A percentile compares a stretch with the other conserved stretches of the same genome.
These are phyloP conservation scores for Hawksworthiomyces lignivorus DNA, from an alignment of 2,329 filamentous ascomycete genomes.

Conservation along the genomic window DNA sequence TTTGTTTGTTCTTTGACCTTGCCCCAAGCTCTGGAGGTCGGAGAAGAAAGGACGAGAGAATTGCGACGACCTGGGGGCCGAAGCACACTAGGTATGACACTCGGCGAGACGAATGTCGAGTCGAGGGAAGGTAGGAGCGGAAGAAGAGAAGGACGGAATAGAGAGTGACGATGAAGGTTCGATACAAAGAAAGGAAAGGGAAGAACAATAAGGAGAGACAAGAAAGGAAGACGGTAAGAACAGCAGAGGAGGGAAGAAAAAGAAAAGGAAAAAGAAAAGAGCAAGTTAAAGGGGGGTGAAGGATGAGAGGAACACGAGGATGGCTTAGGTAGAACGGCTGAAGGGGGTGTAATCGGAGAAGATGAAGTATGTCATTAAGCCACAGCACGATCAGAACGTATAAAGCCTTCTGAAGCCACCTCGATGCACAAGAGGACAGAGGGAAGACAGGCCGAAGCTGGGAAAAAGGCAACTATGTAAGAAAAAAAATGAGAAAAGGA, in stretches of 20 bases:
- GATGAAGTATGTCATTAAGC: background rate
- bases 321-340: background rate
- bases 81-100: slow-evolving; percentile 2
- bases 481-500: slow-evolving; percentile 10
- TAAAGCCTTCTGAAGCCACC: too few species aligned
- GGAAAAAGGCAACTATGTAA: slow-evolving; percentile 7
- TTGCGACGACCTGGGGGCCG: background rate
- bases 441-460: background rate
- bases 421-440: background rate
- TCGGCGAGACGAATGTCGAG: background rate
- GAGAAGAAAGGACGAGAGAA: too few species aligned
- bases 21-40: too few species aligned
- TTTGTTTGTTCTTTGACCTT: too few species aligned
- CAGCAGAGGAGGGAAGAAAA: background rate
- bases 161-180: too few species aligned
- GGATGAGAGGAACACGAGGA: background rate
- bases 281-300: too few species aligned
- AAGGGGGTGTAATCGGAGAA: background rate
- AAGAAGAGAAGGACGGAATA: background rate
- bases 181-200: background rate
- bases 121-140: background rate
- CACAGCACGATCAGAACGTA: too few species aligned
- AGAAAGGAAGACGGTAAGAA: background rate
- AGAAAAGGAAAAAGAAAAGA: background rate
- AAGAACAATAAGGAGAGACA: background rate